phyloP scores from a whole-genome alignment of 176 grass and related monocot genomes.

The Rhipidocladum racemiflorum region DNA sequence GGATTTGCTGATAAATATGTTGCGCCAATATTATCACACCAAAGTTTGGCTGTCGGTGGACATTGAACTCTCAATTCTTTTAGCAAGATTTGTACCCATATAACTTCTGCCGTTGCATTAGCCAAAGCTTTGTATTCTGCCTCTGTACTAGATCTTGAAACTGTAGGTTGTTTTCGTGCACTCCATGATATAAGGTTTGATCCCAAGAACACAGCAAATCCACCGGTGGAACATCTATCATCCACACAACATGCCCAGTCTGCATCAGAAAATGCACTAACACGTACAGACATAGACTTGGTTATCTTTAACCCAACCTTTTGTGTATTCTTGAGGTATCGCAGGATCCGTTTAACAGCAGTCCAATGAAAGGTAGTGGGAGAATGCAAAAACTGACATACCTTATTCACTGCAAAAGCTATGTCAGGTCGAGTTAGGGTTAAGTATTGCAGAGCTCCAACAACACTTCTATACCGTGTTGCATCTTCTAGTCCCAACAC shows the following conservation, averaged over 20 bases:
- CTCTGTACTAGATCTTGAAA: too few species aligned
- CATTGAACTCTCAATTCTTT: too few species aligned
- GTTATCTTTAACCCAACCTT: not conserved
- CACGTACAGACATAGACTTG: fast-evolving
- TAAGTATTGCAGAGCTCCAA: not conserved
- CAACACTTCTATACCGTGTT: not conserved
- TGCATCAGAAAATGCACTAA: not conserved
- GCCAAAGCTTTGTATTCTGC: too few species aligned
- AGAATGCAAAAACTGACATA: not conserved
- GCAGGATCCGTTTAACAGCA: not conserved
- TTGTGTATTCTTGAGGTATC: not conserved
- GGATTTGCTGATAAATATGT: too few species aligned
- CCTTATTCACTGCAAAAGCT: not conserved
- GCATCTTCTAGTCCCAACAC: not conserved
- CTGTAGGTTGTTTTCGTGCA: too few species aligned
- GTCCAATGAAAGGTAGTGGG: not conserved
- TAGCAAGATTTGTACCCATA: too few species aligned
- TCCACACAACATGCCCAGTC: not conserved
- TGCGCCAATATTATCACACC: too few species aligned
- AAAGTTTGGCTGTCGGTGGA: too few species aligned
- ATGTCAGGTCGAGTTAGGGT: not conserved
- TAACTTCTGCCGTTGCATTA: too few species aligned
- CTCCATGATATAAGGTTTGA: too few species aligned
- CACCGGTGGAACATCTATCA: not conserved
- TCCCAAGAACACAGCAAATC: too few species aligned